These are phyloP conservation scores for Centrapalus pauciflorus DNA, from an alignment of 129 eudicot genomes.

Conservation along the genomic window DNA sequence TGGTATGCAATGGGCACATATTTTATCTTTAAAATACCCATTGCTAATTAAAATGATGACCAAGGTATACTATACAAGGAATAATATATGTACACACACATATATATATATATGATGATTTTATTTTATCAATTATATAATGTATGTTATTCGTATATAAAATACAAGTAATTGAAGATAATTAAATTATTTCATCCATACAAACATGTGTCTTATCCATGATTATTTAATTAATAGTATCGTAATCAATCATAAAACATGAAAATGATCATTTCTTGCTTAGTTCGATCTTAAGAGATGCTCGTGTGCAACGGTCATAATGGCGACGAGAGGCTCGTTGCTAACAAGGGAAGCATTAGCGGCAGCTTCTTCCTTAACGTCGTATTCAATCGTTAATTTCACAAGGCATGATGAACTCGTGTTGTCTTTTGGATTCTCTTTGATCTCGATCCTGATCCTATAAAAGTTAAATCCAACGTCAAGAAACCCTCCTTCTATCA, in stretches of 20 bases:
- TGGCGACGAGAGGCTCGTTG: constrained; percentile 16
- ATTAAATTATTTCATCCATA: too few species aligned
- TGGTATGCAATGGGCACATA: too few species aligned
- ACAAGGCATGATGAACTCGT: constrained; percentile 31
- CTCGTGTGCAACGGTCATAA: constrained; percentile 32
- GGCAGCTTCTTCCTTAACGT: constrained; percentile 40
- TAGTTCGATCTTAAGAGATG: constrained; percentile 24
- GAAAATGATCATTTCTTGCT: background rate
- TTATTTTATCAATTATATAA: too few species aligned
- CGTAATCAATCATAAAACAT: background rate
- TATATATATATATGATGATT: too few species aligned
- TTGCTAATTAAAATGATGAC: too few species aligned
- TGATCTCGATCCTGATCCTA: constrained; percentile 34
- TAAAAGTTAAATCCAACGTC: constrained; percentile 45
- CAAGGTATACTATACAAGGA: too few species aligned
- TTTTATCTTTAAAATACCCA: too few species aligned
- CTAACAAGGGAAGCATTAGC: constrained; percentile 40
- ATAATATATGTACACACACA: too few species aligned
- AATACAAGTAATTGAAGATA: too few species aligned
- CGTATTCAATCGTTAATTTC: constrained; percentile 42
- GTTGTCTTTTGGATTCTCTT: constrained; percentile 17
- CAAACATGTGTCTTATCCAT: too few species aligned
- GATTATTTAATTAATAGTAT: too few species aligned
- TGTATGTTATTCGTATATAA: too few species aligned
- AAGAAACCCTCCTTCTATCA: constrained; percentile 54